Conservation (phyloP, 2,329 filamentous ascomycete genomes). For the Fusarium annulatum region DNA sequence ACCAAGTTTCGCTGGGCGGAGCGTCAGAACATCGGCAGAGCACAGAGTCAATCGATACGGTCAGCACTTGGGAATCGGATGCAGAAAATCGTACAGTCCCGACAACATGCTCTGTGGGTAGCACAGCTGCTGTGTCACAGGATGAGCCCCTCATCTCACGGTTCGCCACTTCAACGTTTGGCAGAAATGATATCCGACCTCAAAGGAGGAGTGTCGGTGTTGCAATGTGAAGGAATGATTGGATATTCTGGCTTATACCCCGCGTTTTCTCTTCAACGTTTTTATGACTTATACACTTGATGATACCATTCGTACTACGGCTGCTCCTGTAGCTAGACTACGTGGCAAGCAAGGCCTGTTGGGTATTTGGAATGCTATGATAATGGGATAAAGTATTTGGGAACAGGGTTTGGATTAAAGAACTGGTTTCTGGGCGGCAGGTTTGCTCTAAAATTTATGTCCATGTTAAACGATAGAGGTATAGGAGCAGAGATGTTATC, state of each 20-base stretch:
- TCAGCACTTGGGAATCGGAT: conserved; percentile 63
- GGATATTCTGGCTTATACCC: conserved; percentile 33
- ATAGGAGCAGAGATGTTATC: not conserved
- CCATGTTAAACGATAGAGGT: conserved; percentile 5
- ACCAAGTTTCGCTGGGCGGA: conserved; percentile 60
- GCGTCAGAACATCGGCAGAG: conserved; percentile 50
- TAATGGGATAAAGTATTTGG: conserved; percentile 21
- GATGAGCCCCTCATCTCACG: conserved; percentile 55
- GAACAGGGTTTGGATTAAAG: not conserved
- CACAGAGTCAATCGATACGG: conserved; percentile 59
- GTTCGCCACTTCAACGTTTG: conserved; percentile 45
- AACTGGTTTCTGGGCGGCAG: conserved; percentile 18
- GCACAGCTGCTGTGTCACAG: conserved; percentile 54
- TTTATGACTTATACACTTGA: conserved; percentile 38
- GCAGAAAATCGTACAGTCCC: conserved; percentile 58
- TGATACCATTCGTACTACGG: conserved; percentile 42
- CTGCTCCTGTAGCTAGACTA: conserved; percentile 34
- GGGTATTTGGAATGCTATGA: conserved; percentile 9
- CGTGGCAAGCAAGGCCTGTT: conserved; percentile 6
- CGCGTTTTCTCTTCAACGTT: conserved; percentile 27
- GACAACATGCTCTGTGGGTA: conserved; percentile 63
- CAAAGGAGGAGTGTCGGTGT: conserved; percentile 44
- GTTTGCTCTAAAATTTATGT: conserved; percentile 34
- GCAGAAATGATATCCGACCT: conserved; percentile 35
- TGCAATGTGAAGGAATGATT: conserved; percentile 43